Evolutionary conservation across 208 protist species (phyloP).

Genomic region (Trichomonas gallinae): DNA sequence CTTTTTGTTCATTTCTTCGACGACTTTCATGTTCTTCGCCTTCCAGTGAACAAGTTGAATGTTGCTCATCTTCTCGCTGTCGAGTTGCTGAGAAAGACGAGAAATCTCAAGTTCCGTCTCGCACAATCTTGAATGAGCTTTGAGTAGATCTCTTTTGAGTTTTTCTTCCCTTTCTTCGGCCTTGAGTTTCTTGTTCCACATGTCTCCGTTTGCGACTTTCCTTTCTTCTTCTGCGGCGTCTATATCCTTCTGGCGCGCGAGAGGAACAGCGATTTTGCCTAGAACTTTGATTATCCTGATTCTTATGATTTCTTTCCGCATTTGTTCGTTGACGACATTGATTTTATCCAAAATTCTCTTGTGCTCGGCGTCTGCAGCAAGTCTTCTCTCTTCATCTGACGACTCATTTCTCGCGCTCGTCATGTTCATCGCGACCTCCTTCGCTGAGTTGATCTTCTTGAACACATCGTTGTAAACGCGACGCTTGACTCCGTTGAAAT

Average conservation of each 20-base stretch:
- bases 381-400: neutral
- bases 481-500: neutral
- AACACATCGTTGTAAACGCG: neutral
- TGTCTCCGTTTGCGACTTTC: neutral
- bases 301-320: neutral
- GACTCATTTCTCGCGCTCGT: neutral
- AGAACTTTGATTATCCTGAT: neutral
- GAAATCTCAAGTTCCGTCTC: neutral
- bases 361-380: neutral
- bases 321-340: neutral
- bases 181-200: neutral
- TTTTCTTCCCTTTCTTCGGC: neutral
- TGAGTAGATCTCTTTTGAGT: neutral
- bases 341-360: neutral
- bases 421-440: neutral
- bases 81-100: neutral
- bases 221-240: neutral
- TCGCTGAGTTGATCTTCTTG: neutral
- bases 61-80: neutral
- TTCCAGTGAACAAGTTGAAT: constrained; percentile 20
- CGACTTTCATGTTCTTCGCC: neutral
- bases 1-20: neutral
- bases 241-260: neutral
- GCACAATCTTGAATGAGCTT: neutral
- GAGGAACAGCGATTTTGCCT: neutral